phyloP scores from a whole-genome alignment of 106 monocot genomes.

The Gastrodia elata region DNA sequence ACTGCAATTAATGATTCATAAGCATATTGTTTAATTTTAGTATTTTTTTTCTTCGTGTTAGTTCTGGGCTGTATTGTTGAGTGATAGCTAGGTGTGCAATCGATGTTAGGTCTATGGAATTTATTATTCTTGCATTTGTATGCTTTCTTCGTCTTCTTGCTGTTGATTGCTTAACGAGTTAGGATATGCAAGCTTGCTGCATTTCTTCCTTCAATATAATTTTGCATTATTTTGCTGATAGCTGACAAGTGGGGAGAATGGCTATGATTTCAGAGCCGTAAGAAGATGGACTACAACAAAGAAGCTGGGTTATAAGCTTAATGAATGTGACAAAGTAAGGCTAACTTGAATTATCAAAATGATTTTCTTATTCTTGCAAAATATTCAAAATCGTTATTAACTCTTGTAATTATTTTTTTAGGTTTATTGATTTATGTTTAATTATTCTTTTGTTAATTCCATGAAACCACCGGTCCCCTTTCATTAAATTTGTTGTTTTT shows the following conservation, averaged over 20 bases:
- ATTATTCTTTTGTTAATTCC: no score
- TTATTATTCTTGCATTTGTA: background rate
- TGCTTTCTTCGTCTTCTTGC: background rate
- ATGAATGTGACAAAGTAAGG: conserved; percentile 9
- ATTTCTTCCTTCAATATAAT: background rate
- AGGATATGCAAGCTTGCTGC: background rate
- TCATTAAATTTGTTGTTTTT: no score
- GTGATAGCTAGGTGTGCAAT: background rate
- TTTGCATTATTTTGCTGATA: conserved; percentile 2
- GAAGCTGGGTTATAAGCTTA: conserved; percentile 6
- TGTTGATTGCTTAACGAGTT: background rate
- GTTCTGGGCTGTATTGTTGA: background rate
- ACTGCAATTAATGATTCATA: background rate
- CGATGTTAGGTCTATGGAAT: background rate
- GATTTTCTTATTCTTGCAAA: no score
- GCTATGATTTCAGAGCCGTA: conserved; percentile 2
- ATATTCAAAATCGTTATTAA: no score
- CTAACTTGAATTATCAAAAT: background rate
- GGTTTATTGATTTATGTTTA: no score
- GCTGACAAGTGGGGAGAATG: background rate
- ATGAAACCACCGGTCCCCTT: no score
- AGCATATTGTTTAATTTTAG: background rate
- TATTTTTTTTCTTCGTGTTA: background rate
- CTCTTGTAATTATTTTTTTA: no score
- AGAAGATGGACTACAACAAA: conserved; percentile 6